phyloP scores from a whole-genome alignment of 129 eudicot species.

The Centaurea solstitialis region DNA sequence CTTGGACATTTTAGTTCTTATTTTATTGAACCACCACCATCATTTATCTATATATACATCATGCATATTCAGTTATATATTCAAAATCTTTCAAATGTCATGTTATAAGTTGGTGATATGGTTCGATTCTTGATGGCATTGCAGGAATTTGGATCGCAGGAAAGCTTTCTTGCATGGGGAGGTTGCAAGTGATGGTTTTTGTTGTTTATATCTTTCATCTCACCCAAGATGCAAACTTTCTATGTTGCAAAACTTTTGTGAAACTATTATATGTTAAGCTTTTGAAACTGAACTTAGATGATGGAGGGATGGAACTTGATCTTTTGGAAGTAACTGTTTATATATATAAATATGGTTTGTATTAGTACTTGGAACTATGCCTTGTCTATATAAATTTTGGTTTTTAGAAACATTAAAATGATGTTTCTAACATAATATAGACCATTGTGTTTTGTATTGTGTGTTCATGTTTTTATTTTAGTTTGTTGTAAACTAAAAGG shows the following conservation, averaged over 20 bases:
- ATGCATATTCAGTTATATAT: background rate
- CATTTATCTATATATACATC: background rate
- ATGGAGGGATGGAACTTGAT: background rate
- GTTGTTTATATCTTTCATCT: constrained; percentile 12
- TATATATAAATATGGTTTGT: constrained; percentile 14
- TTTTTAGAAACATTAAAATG: background rate
- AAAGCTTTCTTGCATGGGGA: constrained; percentile 81
- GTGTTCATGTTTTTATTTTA: too few species aligned
- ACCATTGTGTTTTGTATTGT: background rate
- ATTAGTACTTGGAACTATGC: background rate
- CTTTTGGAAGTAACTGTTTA: constrained; percentile 23
- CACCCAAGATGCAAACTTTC: constrained; percentile 5
- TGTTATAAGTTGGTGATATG: background rate
- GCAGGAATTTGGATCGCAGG: constrained; percentile 91
- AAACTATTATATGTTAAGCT: constrained; percentile 13
- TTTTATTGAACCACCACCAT: background rate
- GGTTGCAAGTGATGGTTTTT: constrained; percentile 45
- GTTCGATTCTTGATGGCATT: background rate
- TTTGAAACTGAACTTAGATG: constrained; percentile 10
- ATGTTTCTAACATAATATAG: background rate
- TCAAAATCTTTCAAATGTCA: background rate
- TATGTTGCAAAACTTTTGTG: constrained; percentile 14
- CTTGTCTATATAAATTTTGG: background rate
- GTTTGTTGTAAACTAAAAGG: too few species aligned
- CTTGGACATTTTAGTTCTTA: background rate